Evolutionary conservation across 352 stramenopile species (phyloP), one percentile per base, ranked within the genome.

Genomic region (Phytophthora nicotianae): DNA sequence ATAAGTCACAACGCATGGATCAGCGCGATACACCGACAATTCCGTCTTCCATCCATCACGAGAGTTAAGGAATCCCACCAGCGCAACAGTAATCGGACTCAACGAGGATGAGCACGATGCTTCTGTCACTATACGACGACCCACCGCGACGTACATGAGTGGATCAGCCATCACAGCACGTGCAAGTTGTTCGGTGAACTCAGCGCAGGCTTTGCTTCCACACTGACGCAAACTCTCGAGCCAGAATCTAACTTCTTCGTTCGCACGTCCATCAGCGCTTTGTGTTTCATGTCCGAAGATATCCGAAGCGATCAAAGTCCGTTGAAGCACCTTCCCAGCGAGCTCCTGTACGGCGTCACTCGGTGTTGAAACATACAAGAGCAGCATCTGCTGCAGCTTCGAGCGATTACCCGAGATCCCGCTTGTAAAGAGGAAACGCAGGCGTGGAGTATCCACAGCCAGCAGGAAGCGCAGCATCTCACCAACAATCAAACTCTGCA

Each of bases 381-480:
- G 40, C n/a, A 94, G 48, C 24, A 96, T 60, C n/a, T 89, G 77
- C 14, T 77, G 72, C 37, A 96, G 52, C 50, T 91, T 93, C 2
- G 85, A 90, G 0, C 43, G 53, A 1, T 47, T 46, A 0, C 53
- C 38, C 23, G 59, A 65, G 23, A 23, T 73, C 13, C 46, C 64
- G n/a, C 20, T 68, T 8, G 54, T 67, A 21, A 68, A 62, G 0
- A 96, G 72, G 38, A 90, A 89, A 1, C 67, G 67, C 14, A 96
- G 67, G 1, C 84, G 83, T 23, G 63, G 66, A 20, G 67, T 62
- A 38, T 93, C 86, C 35, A 93, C 69, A 8, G 68, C 70, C 2
- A 88, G 62, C 20, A 96, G 58, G 41, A 93, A 86, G 10, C 72
- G 80, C 35, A 96, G 60, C 41, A 93, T 79, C 50, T 94, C 84